Evolutionary conservation across 257 asterid species (phyloP).

Genomic region (Solanum pinnatisectum): DNA sequence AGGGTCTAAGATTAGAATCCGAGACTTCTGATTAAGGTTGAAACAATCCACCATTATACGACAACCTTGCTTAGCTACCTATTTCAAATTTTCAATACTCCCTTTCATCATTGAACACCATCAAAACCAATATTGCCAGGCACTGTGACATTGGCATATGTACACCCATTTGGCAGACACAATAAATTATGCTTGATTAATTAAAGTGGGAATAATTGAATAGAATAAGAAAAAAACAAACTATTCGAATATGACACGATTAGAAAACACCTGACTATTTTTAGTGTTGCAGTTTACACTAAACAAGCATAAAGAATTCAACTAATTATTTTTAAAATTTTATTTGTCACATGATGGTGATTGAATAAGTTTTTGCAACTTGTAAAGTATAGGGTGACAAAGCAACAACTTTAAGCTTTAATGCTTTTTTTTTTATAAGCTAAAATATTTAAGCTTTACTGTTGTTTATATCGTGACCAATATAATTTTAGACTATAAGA

Average conservation of each 20-base stretch:
- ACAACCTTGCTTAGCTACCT: background rate
- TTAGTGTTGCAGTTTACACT: background rate
- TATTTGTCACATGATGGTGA: background rate
- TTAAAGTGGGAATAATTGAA: background rate
- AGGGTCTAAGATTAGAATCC: fast-evolving
- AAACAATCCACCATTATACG: background rate
- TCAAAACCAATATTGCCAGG: background rate
- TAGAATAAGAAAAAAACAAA: background rate
- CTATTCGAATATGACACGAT: background rate
- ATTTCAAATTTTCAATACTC: background rate
- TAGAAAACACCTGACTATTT: background rate
- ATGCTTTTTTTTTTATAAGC: background rate
- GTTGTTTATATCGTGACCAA: background rate
- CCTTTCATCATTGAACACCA: background rate
- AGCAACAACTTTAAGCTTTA: background rate
- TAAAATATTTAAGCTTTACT: background rate
- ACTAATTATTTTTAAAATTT: background rate
- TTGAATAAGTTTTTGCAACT: background rate
- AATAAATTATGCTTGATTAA: background rate
- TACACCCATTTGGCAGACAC: constrained; percentile 38
- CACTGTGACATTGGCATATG: constrained; percentile 11
- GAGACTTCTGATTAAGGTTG: too few species aligned
- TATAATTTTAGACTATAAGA: background rate
- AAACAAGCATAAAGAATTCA: background rate
- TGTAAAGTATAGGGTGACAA: background rate